These are phyloP conservation scores for Ocimum tenuiflorum DNA, from an alignment of 257 asterid genomes.

Conservation along the genomic window DNA sequence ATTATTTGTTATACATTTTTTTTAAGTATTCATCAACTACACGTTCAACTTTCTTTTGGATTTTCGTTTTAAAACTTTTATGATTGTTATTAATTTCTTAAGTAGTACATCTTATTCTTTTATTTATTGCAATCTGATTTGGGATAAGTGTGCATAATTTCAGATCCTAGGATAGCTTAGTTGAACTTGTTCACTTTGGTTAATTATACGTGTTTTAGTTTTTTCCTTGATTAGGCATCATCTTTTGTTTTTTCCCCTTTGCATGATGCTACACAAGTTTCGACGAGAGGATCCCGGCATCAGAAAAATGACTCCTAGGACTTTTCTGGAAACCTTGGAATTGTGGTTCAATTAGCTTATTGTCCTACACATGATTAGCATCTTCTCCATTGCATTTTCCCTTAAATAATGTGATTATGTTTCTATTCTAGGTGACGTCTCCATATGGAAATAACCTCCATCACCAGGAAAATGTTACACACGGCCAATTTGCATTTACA, in stretches of 20 bases:
- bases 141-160: neutral
- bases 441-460: constrained; percentile 72
- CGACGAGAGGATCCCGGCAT: constrained; percentile 1
- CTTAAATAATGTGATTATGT: constrained; percentile 10
- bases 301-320: neutral
- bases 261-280: constrained; percentile 6
- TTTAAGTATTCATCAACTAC: neutral
- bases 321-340: neutral
- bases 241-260: neutral
- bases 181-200: neutral
- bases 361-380: neutral
- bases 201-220: neutral
- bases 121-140: neutral
- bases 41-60: neutral
- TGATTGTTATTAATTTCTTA: neutral
- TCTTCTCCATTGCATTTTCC: neutral
- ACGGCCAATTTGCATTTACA: constrained; percentile 84
- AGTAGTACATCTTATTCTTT: neutral
- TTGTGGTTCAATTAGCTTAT: neutral
- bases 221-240: neutral
- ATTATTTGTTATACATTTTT: neutral
- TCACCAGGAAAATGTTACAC: constrained; percentile 59
- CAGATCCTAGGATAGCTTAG: neutral
- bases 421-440: constrained; percentile 55
- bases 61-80: neutral